Conservation (phyloP, 441 rosid genomes). For the Bruguiera hainesii region DNA sequence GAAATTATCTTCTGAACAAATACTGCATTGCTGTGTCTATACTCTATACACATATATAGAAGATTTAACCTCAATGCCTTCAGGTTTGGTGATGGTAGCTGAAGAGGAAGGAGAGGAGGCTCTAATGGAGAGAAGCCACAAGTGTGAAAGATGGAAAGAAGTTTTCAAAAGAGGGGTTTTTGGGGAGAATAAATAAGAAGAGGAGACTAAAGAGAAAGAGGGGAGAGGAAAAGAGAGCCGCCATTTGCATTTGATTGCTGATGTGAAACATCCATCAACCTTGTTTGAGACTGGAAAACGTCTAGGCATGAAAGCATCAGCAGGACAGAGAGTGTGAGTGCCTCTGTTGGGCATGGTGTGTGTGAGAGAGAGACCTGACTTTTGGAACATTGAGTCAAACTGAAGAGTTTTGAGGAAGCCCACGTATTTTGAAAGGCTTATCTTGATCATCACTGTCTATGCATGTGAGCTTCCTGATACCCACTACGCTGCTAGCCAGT, state of each 20-base stretch:
- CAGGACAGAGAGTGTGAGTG: too few species aligned
- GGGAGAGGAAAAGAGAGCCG: conserved; percentile 23
- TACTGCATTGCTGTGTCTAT: background rate
- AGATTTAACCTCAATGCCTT: conserved; percentile 64
- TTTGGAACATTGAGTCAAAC: too few species aligned
- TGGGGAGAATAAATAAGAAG: conserved; percentile 18
- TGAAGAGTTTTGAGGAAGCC: too few species aligned
- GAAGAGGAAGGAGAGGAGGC: conserved; percentile 58
- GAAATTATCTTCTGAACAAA: background rate
- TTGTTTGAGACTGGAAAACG: too few species aligned
- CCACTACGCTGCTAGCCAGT: background rate
- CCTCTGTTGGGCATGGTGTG: too few species aligned
- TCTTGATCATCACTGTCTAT: too few species aligned
- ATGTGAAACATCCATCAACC: background rate
- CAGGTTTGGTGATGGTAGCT: conserved; percentile 57
- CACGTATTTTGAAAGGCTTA: too few species aligned
- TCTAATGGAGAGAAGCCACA: conserved; percentile 18
- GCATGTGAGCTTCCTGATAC: too few species aligned
- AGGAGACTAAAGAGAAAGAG: conserved; percentile 4
- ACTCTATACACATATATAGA: background rate
- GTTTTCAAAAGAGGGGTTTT: conserved; percentile 27
- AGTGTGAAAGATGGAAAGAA: conserved; percentile 16
- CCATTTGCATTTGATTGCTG: conserved; percentile 17
- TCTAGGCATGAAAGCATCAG: too few species aligned
- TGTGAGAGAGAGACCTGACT: too few species aligned